Evolutionary conservation across 495 filamentous ascomycete genomes (phyloP), one percentile per base, ranked within the genome.

Genomic region (Penicillium macrosclerotiorum): DNA sequence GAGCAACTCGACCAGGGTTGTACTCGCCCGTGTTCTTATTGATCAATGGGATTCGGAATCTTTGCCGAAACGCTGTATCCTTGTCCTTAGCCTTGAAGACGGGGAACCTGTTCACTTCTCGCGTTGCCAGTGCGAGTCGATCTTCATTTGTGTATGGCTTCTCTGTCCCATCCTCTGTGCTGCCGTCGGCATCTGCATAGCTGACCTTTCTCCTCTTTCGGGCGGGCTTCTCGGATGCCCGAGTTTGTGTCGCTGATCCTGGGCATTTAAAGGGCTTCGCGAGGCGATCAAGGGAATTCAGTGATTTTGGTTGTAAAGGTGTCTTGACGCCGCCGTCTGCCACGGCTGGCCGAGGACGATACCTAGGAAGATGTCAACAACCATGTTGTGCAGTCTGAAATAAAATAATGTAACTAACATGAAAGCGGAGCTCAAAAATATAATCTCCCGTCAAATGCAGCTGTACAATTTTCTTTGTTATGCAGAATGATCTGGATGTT

Each of bases 261-360:
- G 93, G 93, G 51, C 92, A 96, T 79, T 86, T 93, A 71, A 99
- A 99, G 3, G 93, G 93, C 54, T 82, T 89, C 37, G 80, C 70
- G 3, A 98, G 80, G 31, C 83, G 80, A 42, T 95, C 88, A 39
- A 82, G 65, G 2, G 81, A 77, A 26, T 80, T 75, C 23, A 74
- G 63, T 8, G 68, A 65, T 22, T 66, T 62, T 17, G 62, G 54
- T 35, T 55, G 55, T 48, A 55, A 60, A 8, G 69, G 62, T 46
- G 62, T 76, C 58, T 54, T 68, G 55, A 63, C 64, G 45, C 61
- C 62, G 35, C 54, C 57, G 25, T 63, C 58, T 19, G 47, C 49
- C 23, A 57, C 47, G 14, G 45, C 44, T 22, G 60, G 53, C 35
- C 67, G 68, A 30, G 64, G 60, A 47, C 67, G 72, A 65, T 78